Conservation (phyloP, 352 stramenopile genomes). For the Poterioochromonas sp. region DNA sequence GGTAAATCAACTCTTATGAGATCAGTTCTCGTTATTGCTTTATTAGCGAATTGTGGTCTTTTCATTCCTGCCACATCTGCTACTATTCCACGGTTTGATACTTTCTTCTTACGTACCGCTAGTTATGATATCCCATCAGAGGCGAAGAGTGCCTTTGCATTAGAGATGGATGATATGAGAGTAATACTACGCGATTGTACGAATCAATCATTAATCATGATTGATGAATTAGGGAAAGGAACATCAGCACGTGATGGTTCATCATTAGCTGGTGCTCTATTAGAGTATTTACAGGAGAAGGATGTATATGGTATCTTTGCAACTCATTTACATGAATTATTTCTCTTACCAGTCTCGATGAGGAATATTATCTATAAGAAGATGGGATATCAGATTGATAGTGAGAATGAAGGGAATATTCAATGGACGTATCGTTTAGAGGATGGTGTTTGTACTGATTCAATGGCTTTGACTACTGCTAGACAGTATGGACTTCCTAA, state of each 20-base stretch:
- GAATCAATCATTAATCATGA: slow-evolving; percentile 85
- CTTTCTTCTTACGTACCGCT: slow-evolving; percentile 61
- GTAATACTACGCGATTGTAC: slow-evolving; percentile 59
- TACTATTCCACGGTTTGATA: slow-evolving; percentile 53
- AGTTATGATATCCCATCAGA: slow-evolving; percentile 41
- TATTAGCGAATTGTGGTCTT: slow-evolving; percentile 59
- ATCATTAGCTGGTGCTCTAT: slow-evolving; percentile 55
- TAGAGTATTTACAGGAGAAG: slow-evolving; percentile 55
- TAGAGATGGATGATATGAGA: slow-evolving; percentile 47
- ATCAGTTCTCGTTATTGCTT: slow-evolving; percentile 53
- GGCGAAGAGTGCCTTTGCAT: slow-evolving; percentile 48
- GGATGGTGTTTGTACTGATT: slow-evolving; percentile 62
- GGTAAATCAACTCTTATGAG: slow-evolving; percentile 63
- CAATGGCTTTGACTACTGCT: slow-evolving; percentile 57
- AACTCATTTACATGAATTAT: slow-evolving; percentile 66
- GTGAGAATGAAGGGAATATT: slow-evolving; percentile 28
- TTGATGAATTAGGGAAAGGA: slow-evolving; percentile 86
- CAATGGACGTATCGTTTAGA: slow-evolving; percentile 64
- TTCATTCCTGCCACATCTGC: slow-evolving; percentile 53
- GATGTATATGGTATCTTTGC: slow-evolving; percentile 64
- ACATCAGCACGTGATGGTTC: slow-evolving; percentile 61
- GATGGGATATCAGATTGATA: slow-evolving; percentile 40
- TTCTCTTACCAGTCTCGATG: slow-evolving; percentile 53
- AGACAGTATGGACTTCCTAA: slow-evolving; percentile 54
- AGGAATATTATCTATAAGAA: slow-evolving; percentile 38